Conservation (phyloP, 2,329 filamentous ascomycete species). For the Juglanconis juglandina region DNA sequence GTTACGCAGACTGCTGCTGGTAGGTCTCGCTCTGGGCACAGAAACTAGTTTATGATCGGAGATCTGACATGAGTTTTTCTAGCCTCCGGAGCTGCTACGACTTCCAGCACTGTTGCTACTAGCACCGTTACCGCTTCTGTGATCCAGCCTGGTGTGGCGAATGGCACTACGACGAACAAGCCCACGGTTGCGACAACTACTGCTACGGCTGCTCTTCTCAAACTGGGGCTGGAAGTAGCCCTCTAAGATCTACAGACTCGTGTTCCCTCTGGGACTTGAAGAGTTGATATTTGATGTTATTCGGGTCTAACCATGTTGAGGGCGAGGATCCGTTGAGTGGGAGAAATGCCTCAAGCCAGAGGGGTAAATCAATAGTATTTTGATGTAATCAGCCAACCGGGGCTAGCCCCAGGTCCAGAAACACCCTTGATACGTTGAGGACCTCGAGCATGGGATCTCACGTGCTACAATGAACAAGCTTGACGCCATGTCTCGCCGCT, state of each 20-base stretch:
- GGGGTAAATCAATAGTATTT: no score
- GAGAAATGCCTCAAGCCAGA: no score
- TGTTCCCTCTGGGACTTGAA: no score
- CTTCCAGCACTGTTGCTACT: neutral
- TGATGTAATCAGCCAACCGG: no score
- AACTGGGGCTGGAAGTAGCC: neutral
- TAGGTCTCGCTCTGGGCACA: neutral
- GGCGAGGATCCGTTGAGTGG: no score
- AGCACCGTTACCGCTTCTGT: conserved; percentile 1
- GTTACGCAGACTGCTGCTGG: conserved; percentile 3
- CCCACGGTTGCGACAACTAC: neutral
- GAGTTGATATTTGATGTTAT: no score
- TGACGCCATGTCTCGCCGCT: neutral
- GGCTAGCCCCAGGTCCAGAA: neutral
- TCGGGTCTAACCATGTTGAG: no score
- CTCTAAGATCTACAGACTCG: neutral
- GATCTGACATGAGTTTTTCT: neutral
- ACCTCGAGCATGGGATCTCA: neutral
- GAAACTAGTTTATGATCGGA: neutral
- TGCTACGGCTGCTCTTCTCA: neutral
- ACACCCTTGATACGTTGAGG: neutral
- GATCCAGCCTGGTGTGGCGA: conserved; percentile 4
- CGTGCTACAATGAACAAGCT: neutral
- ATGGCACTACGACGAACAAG: conserved; percentile 1
- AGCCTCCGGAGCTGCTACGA: neutral